Base-by-base conservation (phyloP, 2,329 filamentous ascomycete genomes). In the Fusarium succisae region DNA sequence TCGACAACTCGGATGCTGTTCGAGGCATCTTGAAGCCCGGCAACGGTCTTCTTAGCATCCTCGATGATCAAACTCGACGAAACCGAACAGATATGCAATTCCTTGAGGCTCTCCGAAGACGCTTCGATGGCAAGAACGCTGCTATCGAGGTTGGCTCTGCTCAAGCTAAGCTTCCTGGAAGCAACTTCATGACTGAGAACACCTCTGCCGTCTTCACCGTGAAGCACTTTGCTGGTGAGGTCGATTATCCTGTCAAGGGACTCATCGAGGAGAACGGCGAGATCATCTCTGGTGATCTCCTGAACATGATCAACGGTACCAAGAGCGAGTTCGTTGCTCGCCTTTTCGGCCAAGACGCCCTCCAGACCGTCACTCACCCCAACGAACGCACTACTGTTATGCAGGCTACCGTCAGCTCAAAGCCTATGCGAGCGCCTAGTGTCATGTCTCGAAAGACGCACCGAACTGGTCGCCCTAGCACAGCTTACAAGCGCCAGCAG, bases 261-360 rank as follows among this genome's bases (percentile, higher is more conserved):
- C 86, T 99, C 28, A 89, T 98, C 6, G 96, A 99, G 82, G 95
- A 98, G 83, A 99, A 99, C 75, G 94, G 95, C 60, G 96, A 99
- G 81, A 91, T 98, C 71, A 96, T 99, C 72, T 98, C 95, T 8
- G 96, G 95, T 32, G 96, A 99, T 82, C 86, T 99, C 77, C 94
- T 99, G 88, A 98, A 97, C 83, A 88, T 99, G 77, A 93, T 99
- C 83, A 94, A 93, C 78, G 91, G 91, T 9, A 96, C 94, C 66
- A 95, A 94, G 83, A 98, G 93, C 81, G 90, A 94, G 45, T 99
- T 99, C 77, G 91, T 99, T 22, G 87, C 92, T 38, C 93, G 95
- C 56, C 90, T 99, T 4, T 98, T 99, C 78, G 96, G 95, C n/a
- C 96, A 98, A 82, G 95, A 98, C 79, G 96, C 94, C 17, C 85